phyloP scores from a whole-genome alignment of 2,329 filamentous ascomycete species.

The Sporothrix schenckii region DNA sequence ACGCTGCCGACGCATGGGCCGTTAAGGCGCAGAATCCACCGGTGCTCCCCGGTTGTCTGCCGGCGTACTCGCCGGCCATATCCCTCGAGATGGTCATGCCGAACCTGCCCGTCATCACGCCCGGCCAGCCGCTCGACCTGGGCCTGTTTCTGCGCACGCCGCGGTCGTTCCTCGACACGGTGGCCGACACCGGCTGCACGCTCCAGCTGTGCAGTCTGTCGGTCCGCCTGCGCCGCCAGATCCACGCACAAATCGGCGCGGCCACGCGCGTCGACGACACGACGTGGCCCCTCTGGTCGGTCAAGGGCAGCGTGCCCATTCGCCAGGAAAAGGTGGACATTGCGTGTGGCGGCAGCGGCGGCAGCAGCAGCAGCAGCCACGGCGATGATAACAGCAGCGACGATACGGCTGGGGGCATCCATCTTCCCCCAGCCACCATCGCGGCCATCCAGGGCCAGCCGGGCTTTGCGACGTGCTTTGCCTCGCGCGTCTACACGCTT shows the following conservation, averaged over 20 bases:
- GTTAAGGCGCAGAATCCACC: not conserved
- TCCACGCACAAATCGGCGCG: not conserved
- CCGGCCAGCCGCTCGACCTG: slow-evolving; percentile 16
- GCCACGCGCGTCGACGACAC: not conserved
- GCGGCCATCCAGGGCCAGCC: slow-evolving; percentile 11
- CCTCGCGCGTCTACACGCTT: slow-evolving; percentile 30
- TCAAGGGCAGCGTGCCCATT: slow-evolving; percentile 25
- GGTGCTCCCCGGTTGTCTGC: slow-evolving; percentile 21
- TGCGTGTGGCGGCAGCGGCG: not conserved
- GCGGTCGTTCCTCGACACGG: not conserved
- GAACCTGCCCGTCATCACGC: slow-evolving; percentile 22
- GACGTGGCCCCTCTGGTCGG: slow-evolving; percentile 29
- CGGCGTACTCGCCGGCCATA: slow-evolving; percentile 31
- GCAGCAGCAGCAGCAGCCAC: not conserved
- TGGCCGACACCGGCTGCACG: not conserved
- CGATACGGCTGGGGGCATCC: not conserved
- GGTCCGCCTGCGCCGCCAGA: slow-evolving; percentile 20
- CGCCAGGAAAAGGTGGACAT: slow-evolving; percentile 24
- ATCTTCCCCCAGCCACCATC: not conserved
- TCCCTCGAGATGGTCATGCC: slow-evolving; percentile 30
- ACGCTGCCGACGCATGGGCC: not conserved
- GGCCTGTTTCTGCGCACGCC: slow-evolving; percentile 29
- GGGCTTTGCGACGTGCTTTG: slow-evolving; percentile 30
- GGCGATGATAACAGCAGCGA: not conserved
- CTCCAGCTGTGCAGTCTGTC: slow-evolving; percentile 25